Evolutionary conservation across 352 stramenopile genomes (phyloP).

Genomic region (Phytophthora meadii): DNA sequence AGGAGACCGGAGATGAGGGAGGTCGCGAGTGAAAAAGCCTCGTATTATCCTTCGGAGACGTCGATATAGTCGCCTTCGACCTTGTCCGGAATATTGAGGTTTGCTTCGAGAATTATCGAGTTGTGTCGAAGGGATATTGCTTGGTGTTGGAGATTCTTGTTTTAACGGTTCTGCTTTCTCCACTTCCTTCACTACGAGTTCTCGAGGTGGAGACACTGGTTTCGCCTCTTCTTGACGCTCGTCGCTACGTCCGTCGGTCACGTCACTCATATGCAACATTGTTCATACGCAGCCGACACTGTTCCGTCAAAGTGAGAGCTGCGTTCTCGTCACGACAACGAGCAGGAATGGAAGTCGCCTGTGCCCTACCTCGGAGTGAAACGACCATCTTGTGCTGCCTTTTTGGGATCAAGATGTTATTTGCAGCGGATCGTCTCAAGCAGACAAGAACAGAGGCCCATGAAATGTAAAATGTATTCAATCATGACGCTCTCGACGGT

Average conservation of each 20-base stretch:
- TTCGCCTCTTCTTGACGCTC: constrained; percentile 2
- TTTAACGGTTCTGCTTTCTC: too few relatives aligned
- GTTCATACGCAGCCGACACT: constrained; percentile 16
- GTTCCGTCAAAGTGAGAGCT: not conserved
- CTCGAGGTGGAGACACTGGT: too few relatives aligned
- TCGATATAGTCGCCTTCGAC: too few relatives aligned
- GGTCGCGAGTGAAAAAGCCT: constrained; percentile 13
- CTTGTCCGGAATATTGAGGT: not conserved
- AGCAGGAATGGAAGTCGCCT: too few relatives aligned
- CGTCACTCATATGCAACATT: constrained; percentile 22
- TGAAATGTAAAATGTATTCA: not conserved
- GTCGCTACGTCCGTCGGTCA: constrained; percentile 19
- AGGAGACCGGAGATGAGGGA: constrained; percentile 23
- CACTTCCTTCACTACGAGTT: too few relatives aligned
- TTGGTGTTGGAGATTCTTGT: too few relatives aligned
- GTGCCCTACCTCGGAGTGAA: constrained; percentile 6
- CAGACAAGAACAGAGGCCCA: too few relatives aligned
- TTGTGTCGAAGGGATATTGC: too few relatives aligned
- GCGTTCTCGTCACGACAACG: constrained; percentile 2
- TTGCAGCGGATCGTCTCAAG: too few relatives aligned
- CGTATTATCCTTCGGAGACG: not conserved
- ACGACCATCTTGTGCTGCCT: constrained; percentile 13
- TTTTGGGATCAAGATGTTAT: not conserved
- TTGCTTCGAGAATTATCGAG: not conserved
- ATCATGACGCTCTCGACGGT: constrained; percentile 14